Base-by-base conservation (phyloP, 129 eudicot species). In the Mikania micrantha region DNA sequence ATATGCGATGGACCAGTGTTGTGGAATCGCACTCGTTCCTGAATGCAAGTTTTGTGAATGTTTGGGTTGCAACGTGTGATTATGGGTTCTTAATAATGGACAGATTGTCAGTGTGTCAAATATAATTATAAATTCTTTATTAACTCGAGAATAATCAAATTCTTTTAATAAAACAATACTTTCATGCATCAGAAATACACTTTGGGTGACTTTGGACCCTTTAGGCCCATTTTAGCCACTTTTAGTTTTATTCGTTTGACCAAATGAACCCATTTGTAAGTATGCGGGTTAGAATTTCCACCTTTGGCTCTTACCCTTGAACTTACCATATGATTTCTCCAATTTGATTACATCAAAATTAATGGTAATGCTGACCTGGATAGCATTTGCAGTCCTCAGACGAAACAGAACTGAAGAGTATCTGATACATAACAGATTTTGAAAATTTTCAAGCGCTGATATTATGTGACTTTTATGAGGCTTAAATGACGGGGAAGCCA, bases 331-430 rank as follows among this genome's bases (percentile, higher is more conserved):
- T 25, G 25, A 65, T 15, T 48, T 31, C 24, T 54, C 65, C 24
- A 36, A 21, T 40, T n/a, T 39, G 54, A 57, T 16, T 13, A 56
- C 41, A 35, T 53, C 9, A 25, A 52, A 52, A 38, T 17, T 69
- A 28, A 20, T 40, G 45, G 57, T 71, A 31, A 56, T 32, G 40
- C 83, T 64, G 12, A 93, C 98, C 96, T 88, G 90, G 25, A 93
- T 83, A 22, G 81, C 92, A 58, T 83, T 83, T 58, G 85, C 92
- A 25, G 90, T 77, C 60, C 85, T 80, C 78, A 93, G 66, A 47
- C 96, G 98, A 50, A 93, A 84, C 48, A 93, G 90, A 60, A 92
- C 74, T 21, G 98, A 88, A 54, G 98, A 93, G 85, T 93, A 93
- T 86, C 98, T 77, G 50, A 93, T 89, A 27, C 67, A 74, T 49